phyloP scores from a whole-genome alignment of 2,329 filamentous ascomycete species.

The Epichloe coenophiala region DNA sequence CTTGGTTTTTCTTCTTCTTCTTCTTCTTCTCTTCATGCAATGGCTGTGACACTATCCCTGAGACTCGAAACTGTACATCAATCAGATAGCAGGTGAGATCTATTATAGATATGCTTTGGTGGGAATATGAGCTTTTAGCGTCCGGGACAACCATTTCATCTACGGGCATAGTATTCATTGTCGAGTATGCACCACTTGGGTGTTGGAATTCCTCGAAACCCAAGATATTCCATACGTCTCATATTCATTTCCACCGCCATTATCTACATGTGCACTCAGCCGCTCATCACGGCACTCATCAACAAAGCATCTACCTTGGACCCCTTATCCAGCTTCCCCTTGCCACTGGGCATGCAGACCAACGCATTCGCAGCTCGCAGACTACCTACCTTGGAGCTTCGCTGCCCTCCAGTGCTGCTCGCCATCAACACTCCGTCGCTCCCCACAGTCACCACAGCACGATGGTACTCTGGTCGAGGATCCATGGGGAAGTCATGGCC shows the following conservation, averaged over 20 bases:
- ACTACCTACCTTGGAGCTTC: conserved; percentile 82
- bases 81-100: conserved; percentile 15
- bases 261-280: not conserved
- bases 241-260: not conserved
- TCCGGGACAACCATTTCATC: not conserved
- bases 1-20: not conserved
- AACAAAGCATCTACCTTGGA: conserved; percentile 63
- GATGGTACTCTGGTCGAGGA: conserved; percentile 77
- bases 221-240: not conserved
- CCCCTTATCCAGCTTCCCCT: conserved; percentile 54
- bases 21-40: conserved; percentile 5
- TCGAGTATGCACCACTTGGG: no score
- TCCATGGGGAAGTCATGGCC: conserved; percentile 65
- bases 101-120: conserved; percentile 7
- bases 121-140: not conserved
- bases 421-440: conserved; percentile 58
- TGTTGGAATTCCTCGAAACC: no score
- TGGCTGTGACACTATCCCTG: conserved; percentile 21
- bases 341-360: conserved; percentile 56
- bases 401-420: conserved; percentile 74
- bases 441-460: conserved; percentile 56
- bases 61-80: conserved; percentile 19
- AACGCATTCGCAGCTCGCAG: conserved; percentile 80
- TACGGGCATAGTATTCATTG: no score
- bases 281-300: conserved; percentile 42